Percentiles rank a stretch among this genome's conserved stretches.
These are phyloP conservation scores for Exophiala oligosperma DNA, from an alignment of 2,329 filamentous ascomycete species.

Conservation along the genomic window DNA sequence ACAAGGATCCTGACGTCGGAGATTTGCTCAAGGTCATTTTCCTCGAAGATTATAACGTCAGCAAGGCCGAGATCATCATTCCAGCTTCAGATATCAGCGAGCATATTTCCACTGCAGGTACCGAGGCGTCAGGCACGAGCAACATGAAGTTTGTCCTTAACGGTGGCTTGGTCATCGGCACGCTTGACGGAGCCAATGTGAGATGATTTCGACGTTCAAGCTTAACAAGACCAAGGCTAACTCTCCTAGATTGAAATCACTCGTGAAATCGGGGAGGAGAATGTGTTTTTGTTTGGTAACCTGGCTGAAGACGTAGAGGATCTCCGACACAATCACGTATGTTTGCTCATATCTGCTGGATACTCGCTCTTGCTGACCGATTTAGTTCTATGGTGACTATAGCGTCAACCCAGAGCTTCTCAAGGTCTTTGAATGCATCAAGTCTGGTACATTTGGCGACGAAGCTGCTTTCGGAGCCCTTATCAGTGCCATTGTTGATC, in stretches of 20 bases:
- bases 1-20: constrained; percentile 87
- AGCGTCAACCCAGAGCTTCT: constrained; percentile 72
- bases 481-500: constrained; percentile 80
- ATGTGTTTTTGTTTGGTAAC: constrained; percentile 98
- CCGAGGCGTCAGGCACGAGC: constrained; percentile 82
- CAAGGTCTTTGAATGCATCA: constrained; percentile 82
- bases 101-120: constrained; percentile 97
- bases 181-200: constrained; percentile 88
- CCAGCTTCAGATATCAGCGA: constrained; percentile 96
- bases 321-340: constrained; percentile 75
- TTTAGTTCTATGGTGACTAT: constrained; percentile 70
- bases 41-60: constrained; percentile 97
- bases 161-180: constrained; percentile 94
- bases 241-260: constrained; percentile 81
- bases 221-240: constrained; percentile 3
- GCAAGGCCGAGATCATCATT: constrained; percentile 95
- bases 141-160: constrained; percentile 99
- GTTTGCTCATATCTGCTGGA: neutral
- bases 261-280: constrained; percentile 91
- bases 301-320: constrained; percentile 96
- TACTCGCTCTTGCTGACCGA: neutral
- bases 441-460: constrained; percentile 77
- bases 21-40: constrained; percentile 97
- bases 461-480: constrained; percentile 76
- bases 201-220: constrained; percentile 1